Evolutionary conservation across 805 yeast species (phyloP), one percentile per base, ranked within the genome.

Genomic region (Cyberlindnera subsufficiens): DNA sequence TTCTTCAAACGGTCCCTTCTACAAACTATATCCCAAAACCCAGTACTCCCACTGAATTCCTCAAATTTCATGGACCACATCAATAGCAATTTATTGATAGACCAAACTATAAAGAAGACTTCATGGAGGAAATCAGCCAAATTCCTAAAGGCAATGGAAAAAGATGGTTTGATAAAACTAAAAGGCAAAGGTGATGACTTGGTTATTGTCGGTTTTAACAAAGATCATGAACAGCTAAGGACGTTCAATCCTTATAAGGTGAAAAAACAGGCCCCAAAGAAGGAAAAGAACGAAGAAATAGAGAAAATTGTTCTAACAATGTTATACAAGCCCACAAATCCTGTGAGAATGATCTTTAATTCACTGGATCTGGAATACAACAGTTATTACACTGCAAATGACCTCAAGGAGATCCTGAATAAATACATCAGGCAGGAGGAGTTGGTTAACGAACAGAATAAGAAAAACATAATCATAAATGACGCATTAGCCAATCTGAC

Each of bases 71-170:
- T 90, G 72, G 75, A 71, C 35, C 80, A 80, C 53, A 66, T 90
- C 13, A 69, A 80, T 46, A 76, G 75, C 39, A 86, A 88, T 61
- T 62, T 91, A n/a, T 95, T 96, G 0, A 70, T 75, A 1, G 73
- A 84, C 42, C 82, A 79, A 53, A 60, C 65, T 22, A 74, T 85
- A 45, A 90, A 89, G 61, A 83, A 79, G 56, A 80, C 96, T 0
- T 77, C 89, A 3, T 91, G 95, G 95, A 89, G 86, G 61, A 91
- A 91, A 57, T 78, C 91, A 4, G 75, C 89, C 13, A 90, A 89
- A 60, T 88, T 82, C 55, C 65, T 91, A 42, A 91, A 88, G 57
- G 80, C 85, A 6, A 87, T 90, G 81, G 96, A 86, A 51, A 91
- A 88, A 59, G 71, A 72, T 35, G 78, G 78, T 1, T 75, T 81